phyloP scores from a whole-genome alignment of 2,329 filamentous ascomycete species.

The Paraphaeosphaeria minitans region DNA sequence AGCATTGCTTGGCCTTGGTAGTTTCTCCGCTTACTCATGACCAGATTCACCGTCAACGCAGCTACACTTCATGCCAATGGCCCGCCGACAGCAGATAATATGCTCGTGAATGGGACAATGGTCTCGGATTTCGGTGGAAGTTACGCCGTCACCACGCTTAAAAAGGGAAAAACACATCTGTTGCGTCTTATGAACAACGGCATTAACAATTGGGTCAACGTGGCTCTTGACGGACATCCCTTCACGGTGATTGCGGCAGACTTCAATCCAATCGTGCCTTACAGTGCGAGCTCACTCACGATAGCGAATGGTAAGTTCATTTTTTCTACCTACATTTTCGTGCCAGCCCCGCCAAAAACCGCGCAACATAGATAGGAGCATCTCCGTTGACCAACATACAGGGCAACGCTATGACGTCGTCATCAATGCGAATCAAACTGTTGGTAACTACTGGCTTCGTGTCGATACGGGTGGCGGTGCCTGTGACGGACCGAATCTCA shows the following conservation, averaged over 20 bases:
- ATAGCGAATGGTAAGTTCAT: constrained; percentile 43
- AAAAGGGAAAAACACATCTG: constrained; percentile 50
- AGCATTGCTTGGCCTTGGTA: background rate
- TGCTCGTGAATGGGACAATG: constrained; percentile 63
- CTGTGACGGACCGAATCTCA: constrained; percentile 45
- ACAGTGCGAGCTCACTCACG: constrained; percentile 40
- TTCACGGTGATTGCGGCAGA: constrained; percentile 53
- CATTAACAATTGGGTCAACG: constrained; percentile 46
- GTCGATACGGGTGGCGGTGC: constrained; percentile 39
- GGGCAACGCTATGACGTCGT: constrained; percentile 50
- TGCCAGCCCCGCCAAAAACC: constrained; percentile 11
- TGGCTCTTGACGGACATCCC: constrained; percentile 48
- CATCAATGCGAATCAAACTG: constrained; percentile 40
- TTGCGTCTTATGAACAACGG: constrained; percentile 52
- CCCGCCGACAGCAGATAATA: constrained; percentile 54
- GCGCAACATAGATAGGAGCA: constrained; percentile 16
- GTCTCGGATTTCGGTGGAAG: constrained; percentile 37
- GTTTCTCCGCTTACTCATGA: constrained; percentile 7
- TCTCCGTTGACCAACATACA: constrained; percentile 23
- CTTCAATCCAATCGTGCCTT: constrained; percentile 52
- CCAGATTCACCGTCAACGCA: constrained; percentile 38
- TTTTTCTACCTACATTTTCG: constrained; percentile 12
- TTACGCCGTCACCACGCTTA: constrained; percentile 41
- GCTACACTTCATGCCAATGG: constrained; percentile 44
- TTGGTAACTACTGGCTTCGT: constrained; percentile 44